Evolutionary conservation across 2,329 filamentous ascomycete genomes (phyloP), one percentile per base, ranked within the genome.

Genomic region (Verticillium albo-atrum): DNA sequence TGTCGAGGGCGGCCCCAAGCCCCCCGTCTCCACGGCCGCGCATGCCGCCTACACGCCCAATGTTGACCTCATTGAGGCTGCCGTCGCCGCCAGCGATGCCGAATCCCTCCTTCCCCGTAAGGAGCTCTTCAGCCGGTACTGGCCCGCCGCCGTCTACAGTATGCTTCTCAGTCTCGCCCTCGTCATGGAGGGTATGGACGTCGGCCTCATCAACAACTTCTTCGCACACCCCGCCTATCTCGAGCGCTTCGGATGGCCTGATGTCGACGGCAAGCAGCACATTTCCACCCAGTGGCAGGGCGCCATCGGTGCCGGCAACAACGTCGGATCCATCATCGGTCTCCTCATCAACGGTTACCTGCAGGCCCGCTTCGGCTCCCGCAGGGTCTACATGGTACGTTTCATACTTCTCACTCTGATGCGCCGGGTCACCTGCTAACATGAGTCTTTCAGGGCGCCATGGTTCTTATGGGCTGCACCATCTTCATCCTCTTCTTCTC

Each of bases 201-300:
- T 73, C 14, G 74, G 72, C 34, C 65, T 77, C 4, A 68, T 77
- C 61, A 72, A 72, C 53, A 75, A 74, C 55, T 74, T 77, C 62
- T 76, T 72, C 59, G 72, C 65, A 6, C 73, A 74, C 60, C 64
- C 26, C 10, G 71, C 52, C 64, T 74, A 65, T 59, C 58, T 58
- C 3, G 64, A 56, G 54, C 70, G 61, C 3, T 80, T 77, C 37
- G 76, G 76, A 3, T 68, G 69, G 58, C 65, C 66, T 2, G 62
- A 69, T 20, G 58, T 62, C 6, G 61, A 76, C 50, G 75, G 73
- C n/a, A 61, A 68, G 1, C 75, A 75, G 57, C 71, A 79, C 54
- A 70, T 83, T 27, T 70, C 74, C 2, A 71, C 76, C 0, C 67
- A 73, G 25, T 81, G 78, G 79, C 77, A 80, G 63, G 71, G 75